Conservation (phyloP, 441 rosid species). For the Corymbia calophylla region DNA sequence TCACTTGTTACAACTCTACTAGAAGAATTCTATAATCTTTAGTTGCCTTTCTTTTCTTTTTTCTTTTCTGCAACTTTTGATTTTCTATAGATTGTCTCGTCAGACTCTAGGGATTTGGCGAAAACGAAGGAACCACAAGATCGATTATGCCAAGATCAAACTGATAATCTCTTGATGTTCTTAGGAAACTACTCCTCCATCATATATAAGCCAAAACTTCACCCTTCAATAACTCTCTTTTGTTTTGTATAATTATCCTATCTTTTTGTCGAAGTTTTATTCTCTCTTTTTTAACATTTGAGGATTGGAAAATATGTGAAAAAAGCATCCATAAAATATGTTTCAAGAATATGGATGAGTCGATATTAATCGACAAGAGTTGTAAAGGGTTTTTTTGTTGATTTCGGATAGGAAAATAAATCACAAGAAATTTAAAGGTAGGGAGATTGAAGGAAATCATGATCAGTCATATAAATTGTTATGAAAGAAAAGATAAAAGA, state of each 20-base stretch:
- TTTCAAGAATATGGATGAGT: background rate
- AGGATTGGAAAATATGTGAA: background rate
- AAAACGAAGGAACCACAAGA: background rate
- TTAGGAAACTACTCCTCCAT: background rate
- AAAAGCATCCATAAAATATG: background rate
- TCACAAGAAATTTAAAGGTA: too few species aligned
- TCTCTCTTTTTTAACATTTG: background rate
- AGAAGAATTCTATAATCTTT: background rate
- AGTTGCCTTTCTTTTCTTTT: background rate
- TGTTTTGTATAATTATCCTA: background rate
- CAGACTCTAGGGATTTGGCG: background rate
- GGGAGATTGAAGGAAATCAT: background rate
- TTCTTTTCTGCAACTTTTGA: too few species aligned
- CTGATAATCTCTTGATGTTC: background rate
- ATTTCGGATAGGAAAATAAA: background rate
- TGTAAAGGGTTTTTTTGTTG: too few species aligned
- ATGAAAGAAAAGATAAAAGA: background rate
- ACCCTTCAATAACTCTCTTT: background rate
- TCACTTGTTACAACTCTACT: background rate
- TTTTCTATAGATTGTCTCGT: too few species aligned
- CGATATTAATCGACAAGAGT: too few species aligned
- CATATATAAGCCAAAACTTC: background rate
- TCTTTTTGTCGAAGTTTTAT: background rate
- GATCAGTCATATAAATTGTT: too few species aligned
- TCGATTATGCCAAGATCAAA: background rate